Evolutionary conservation across 2,329 filamentous ascomycete species (phyloP), one percentile per base, ranked within the genome.

Genomic region (Daldinia sp.): DNA sequence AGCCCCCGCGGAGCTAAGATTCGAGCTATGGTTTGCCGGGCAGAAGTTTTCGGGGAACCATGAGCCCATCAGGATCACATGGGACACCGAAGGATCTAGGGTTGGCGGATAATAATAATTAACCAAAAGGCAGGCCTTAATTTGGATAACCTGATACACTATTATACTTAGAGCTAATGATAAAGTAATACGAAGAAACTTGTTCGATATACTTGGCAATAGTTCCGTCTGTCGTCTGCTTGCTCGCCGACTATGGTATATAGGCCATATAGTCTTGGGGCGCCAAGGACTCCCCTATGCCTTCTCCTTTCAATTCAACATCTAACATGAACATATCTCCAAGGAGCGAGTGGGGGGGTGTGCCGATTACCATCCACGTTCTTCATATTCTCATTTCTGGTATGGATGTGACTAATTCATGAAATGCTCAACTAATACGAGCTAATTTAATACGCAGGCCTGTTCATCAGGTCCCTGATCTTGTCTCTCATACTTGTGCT

Each of bases 1-100:
- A 3, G 86, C 85, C 0, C 82, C 85, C 0, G 84, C 88, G 0
- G 87, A 90, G 63, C 77, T 90, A 39, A 73, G 76, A 5, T 84
- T 84, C 51, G 81, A 82, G 66, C 69, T 84, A 2, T 84, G 82
- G 82, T 83, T 81, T 63, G 79, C 74, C 0, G 81, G 80, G 1
- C 74, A 78, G 26, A 78, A 74, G 69, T 82, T 81, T 62, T 80
- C 80, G 6, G 75, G 79, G 4, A 79, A 81, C 26, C 80, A 82
- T 63, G 75, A 81, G 20, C 80, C 80, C 1, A 79, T 82, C 58
- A 73, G 71, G 9, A 76, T 82, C 7, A 75, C 72, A 0, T 82
- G 79, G 79, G 79, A 81, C 50, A 53, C 72, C 0, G 74, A 77
- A 13, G 79, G 74, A 37, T 57, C 68, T n/a, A 69, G 68, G 13